Percentiles rank a stretch among this genome's conserved stretches.
Conservation (phyloP, 768 basidiomycete species). For the Lentinula raphanica region DNA sequence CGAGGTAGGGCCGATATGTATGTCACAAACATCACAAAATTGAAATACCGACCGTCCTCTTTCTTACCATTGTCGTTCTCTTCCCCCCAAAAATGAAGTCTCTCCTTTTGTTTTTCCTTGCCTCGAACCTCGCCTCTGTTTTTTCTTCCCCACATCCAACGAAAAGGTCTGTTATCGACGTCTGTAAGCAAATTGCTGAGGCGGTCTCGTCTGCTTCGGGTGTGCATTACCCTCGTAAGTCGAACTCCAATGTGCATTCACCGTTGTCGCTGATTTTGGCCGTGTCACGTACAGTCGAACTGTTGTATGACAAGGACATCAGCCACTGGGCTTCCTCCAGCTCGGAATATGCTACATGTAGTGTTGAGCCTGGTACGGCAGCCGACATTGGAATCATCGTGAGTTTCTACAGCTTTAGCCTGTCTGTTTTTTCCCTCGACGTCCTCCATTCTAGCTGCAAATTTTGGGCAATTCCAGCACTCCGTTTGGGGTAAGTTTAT, state of each 20-base stretch:
- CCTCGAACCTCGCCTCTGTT: not conserved
- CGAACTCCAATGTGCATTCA: not conserved
- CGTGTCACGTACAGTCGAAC: constrained; percentile 11
- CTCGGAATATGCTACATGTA: constrained; percentile 40
- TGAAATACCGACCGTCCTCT: not conserved
- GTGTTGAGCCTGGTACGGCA: constrained; percentile 52
- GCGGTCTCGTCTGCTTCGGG: constrained; percentile 38
- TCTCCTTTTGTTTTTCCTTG: not conserved
- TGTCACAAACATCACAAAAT: not conserved
- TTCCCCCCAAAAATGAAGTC: not conserved
- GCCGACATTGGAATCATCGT: constrained; percentile 49
- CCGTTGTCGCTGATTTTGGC: not conserved
- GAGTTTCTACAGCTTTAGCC: constrained; percentile 12
- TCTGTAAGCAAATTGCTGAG: constrained; percentile 32
- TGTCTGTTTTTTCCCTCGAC: not conserved
- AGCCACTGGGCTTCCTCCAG: constrained; percentile 50
- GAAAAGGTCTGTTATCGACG: not conserved
- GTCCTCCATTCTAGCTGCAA: not conserved
- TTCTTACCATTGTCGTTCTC: not conserved
- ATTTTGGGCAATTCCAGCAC: not conserved
- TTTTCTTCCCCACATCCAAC: not conserved
- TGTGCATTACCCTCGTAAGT: constrained; percentile 39
- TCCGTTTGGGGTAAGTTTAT: constrained; percentile 14
- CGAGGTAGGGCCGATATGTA: too few relatives aligned
- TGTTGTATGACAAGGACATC: constrained; percentile 36